Evolutionary conservation across 1,139 yeast species (phyloP).

Genomic region (Arxiozyma slooffiae): DNA sequence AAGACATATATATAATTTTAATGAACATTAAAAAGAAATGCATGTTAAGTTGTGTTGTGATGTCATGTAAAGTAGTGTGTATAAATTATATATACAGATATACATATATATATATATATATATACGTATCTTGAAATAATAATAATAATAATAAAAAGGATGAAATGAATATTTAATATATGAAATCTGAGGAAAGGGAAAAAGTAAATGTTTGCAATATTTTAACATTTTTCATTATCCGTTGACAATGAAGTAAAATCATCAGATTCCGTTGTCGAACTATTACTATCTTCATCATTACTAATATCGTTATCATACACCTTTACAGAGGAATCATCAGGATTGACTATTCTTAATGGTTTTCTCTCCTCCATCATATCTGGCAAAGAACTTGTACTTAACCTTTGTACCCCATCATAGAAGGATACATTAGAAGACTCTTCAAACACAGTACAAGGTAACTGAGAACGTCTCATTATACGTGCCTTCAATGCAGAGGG

Average conservation of each 20-base stretch:
- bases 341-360: conserved; percentile 24
- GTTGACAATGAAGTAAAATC: conserved; percentile 3
- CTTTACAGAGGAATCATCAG: conserved; percentile 13
- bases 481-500: background rate
- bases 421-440: conserved; percentile 12
- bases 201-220: too few species aligned
- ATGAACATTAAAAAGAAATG: background rate
- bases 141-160: background rate
- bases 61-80: background rate
- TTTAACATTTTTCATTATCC: conserved; percentile 1
- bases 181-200: too few species aligned
- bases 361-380: conserved; percentile 37
- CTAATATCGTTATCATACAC: conserved; percentile 1
- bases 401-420: conserved; percentile 33
- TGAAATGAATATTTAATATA: too few species aligned
- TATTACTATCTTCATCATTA: conserved; percentile 1
- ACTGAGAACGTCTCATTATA: conserved; percentile 1
- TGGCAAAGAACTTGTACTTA: conserved; percentile 62
- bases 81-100: too few species aligned
- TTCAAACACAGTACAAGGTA: conserved; percentile 13
- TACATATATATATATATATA: too few species aligned
- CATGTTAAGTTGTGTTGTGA: background rate
- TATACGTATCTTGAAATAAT: background rate
- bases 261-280: background rate
- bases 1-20: too few species aligned